A percentile compares a stretch with the other conserved stretches of the same genome.
Evolutionary conservation across 2,329 filamentous ascomycete species (phyloP).

Genomic region (Fusarium fujikuroi): DNA sequence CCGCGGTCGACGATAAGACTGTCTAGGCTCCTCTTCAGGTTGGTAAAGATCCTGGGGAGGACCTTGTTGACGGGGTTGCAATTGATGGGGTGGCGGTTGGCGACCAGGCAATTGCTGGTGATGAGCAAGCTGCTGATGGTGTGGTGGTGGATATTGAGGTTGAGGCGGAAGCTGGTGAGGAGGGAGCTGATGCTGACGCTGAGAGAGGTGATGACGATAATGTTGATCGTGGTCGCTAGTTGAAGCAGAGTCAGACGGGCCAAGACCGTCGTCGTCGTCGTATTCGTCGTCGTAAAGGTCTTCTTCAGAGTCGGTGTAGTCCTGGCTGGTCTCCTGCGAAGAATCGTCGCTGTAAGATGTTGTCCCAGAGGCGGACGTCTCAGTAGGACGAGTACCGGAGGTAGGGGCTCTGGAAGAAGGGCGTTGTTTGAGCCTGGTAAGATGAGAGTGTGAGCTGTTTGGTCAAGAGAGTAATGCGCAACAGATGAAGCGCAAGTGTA

Average conservation of each 20-base stretch:
- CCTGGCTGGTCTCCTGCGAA: slow-evolving; percentile 46
- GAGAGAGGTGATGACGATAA: slow-evolving; percentile 47
- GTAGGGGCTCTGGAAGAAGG: slow-evolving; percentile 40
- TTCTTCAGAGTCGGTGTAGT: slow-evolving; percentile 47
- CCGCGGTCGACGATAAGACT: slow-evolving; percentile 37
- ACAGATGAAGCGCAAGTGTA: slow-evolving; percentile 16
- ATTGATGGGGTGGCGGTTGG: slow-evolving; percentile 49
- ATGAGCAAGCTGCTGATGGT: slow-evolving; percentile 48
- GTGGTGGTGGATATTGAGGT: slow-evolving; percentile 52
- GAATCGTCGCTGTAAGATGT: slow-evolving; percentile 54
- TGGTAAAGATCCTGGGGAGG: slow-evolving; percentile 48
- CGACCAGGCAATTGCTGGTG: slow-evolving; percentile 45
- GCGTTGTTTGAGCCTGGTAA: slow-evolving; percentile 45
- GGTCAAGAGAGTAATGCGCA: slow-evolving; percentile 1
- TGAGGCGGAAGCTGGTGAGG: slow-evolving; percentile 46
- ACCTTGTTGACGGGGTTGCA: slow-evolving; percentile 51
- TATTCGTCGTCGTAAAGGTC: slow-evolving; percentile 52
- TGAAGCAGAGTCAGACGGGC: slow-evolving; percentile 70
- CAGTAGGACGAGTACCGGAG: slow-evolving; percentile 38
- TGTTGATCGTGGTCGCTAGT: slow-evolving; percentile 33
- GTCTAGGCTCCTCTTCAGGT: slow-evolving; percentile 40
- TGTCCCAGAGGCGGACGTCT: slow-evolving; percentile 48
- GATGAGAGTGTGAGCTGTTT: slow-evolving; percentile 36
- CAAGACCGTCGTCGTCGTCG: slow-evolving; percentile 59
- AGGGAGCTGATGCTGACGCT: slow-evolving; percentile 49